phyloP scores from a whole-genome alignment of 352 stramenopile genomes.

The Globisporangium splendens region DNA sequence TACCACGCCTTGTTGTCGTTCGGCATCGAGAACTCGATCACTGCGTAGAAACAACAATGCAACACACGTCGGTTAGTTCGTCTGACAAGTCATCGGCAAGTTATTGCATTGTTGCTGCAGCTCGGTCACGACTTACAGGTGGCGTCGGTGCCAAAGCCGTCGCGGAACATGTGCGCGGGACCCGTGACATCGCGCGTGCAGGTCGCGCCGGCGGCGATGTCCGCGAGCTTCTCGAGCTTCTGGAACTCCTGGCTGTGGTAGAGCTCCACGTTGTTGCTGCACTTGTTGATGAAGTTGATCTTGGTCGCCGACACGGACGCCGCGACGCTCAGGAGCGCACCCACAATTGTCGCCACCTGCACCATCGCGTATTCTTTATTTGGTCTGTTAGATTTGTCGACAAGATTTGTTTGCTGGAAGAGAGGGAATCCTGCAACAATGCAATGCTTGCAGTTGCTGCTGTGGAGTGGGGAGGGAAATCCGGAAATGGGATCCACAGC shows the following conservation, averaged over 20 bases:
- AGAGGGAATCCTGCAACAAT: background rate
- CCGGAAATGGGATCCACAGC: background rate
- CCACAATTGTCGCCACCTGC: slow-evolving; percentile 1
- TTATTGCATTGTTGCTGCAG: no score
- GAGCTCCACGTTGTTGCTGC: slow-evolving; percentile 26
- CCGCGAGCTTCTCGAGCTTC: slow-evolving; percentile 10
- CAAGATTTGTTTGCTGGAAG: background rate
- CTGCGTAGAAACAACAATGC: slow-evolving; percentile 12
- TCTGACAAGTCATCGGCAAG: background rate
- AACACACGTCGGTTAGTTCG: no score
- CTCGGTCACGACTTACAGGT: slow-evolving; percentile 25
- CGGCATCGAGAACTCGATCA: slow-evolving; percentile 23
- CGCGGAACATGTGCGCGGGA: slow-evolving; percentile 48
- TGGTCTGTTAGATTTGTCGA: background rate
- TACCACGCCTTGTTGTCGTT: slow-evolving; percentile 31
- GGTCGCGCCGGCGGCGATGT: slow-evolving; percentile 19
- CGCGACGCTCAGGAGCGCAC: slow-evolving; percentile 4
- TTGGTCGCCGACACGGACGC: slow-evolving; percentile 13
- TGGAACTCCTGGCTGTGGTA: slow-evolving; percentile 34
- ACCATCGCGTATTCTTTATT: slow-evolving; percentile 3
- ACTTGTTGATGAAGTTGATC: slow-evolving; percentile 49
- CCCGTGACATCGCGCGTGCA: slow-evolving; percentile 19
- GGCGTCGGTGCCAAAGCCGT: slow-evolving; percentile 26
- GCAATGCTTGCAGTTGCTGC: background rate
- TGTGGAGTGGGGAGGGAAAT: background rate